Evolutionary conservation across 306 rosid genomes (phyloP), one percentile per base, ranked within the genome.

Genomic region (Myrica gale): DNA sequence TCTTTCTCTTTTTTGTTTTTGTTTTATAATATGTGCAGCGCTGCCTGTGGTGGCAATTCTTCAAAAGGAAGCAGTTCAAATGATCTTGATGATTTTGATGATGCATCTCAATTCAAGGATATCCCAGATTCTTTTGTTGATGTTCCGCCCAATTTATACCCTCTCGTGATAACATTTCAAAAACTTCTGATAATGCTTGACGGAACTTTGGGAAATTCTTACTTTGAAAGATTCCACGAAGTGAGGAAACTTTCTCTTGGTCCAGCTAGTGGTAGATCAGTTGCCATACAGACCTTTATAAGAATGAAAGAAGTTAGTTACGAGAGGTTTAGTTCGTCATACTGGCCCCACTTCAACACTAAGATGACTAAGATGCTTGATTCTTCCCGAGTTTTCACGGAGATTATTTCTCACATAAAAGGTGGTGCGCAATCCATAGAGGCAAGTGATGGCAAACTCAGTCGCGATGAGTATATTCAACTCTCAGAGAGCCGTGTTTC

Each of bases 141-240:
- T 83, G 78, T 90, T 83, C 85, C 92, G 1, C 7, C 80, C 9
- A 41, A 70, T 4, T 84, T 81, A 3, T 92, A 84, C 68, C 97
- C 97, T n/a, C 91, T 92, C 44, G 96, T 88, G n/a, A 83, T 90
- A 61, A 87, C 97, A 52, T 90, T 92, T 82, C 81, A 87, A 37
- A 90, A 92, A 78, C 86, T 92, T 79, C 68, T 92, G 78, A 86
- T 90, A 92, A 92, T 92, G 97, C 92, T 92, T 44, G 93, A 92
- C 77, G 91, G 92, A 73, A 84, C 96, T 52, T 46, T 92, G 76
- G 77, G 87, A 32, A 81, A 87, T 74, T 90, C 97, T 6, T 92
- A 78, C 81, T 92, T 92, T 76, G 91, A 81, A 69, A 87, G 91
- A 63, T 90, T 92, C 68, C 72, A 43, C 41, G 88, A 79, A 50